phyloP scores from a whole-genome alignment of 257 asterid genomes.

The Coffea eugenioides region DNA sequence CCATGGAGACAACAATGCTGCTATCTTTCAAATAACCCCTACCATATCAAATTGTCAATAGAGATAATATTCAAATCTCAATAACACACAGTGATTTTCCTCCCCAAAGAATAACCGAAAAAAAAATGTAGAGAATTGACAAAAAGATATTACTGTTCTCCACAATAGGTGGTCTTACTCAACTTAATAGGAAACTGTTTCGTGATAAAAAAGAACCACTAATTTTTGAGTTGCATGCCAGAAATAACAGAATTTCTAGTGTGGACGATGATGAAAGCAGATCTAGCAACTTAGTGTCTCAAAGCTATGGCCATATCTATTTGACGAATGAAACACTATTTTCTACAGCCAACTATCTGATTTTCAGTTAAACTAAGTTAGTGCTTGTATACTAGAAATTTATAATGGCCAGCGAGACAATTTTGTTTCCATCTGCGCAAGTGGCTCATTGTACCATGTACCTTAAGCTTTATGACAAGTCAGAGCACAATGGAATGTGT shows the following conservation, averaged over 20 bases:
- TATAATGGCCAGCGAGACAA: slow-evolving; percentile 14
- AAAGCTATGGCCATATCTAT: slow-evolving; percentile 16
- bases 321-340: slow-evolving; percentile 1
- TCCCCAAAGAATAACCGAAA: too few species aligned
- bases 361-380: slow-evolving; percentile 14
- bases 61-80: background rate
- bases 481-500: slow-evolving; percentile 9
- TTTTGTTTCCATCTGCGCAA: slow-evolving; percentile 15
- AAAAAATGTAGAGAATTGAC: background rate
- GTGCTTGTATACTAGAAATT: slow-evolving; percentile 11
- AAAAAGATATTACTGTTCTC: background rate
- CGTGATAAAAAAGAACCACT: slow-evolving; percentile 1
- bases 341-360: background rate
- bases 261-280: slow-evolving; percentile 22
- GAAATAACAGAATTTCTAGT: background rate
- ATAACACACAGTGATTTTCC: background rate
- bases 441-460: slow-evolving; percentile 21
- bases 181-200: too few species aligned
- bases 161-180: background rate
- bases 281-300: slow-evolving; percentile 9
- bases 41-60: background rate
- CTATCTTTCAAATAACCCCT: background rate
- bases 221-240: background rate
- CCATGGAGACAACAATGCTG: background rate
- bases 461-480: background rate